A percentile compares a stretch with the other conserved stretches of the same genome.
Evolutionary conservation across 768 basidiomycete genomes (phyloP).

Genomic region (Termitomyces sp.): DNA sequence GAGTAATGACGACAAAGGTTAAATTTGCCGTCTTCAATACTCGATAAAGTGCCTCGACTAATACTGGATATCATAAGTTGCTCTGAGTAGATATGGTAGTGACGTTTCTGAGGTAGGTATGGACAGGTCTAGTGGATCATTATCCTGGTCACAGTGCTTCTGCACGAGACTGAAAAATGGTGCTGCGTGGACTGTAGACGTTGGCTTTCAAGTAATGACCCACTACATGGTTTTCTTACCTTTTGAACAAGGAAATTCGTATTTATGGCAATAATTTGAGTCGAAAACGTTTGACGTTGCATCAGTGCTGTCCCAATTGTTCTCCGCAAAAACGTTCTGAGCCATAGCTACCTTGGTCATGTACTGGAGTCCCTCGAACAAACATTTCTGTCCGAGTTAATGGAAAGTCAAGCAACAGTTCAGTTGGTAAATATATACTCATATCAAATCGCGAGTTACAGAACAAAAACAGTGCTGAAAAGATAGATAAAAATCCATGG

Average conservation of each 20-base stretch:
- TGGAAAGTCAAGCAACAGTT: background rate
- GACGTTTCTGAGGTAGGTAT: too few relatives aligned
- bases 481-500: constrained; percentile 17
- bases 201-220: background rate
- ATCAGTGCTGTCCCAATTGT: background rate
- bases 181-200: background rate
- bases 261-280: background rate
- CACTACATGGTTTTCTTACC: background rate
- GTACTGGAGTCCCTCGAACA: background rate
- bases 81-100: too few relatives aligned
- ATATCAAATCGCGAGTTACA: background rate
- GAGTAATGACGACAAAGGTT: too few relatives aligned
- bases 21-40: background rate
- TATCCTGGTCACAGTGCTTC: background rate
- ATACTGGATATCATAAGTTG: background rate
- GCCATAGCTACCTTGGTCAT: background rate
- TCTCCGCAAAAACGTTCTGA: background rate
- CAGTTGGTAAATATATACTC: background rate
- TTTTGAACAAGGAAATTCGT: background rate
- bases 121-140: background rate
- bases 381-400: background rate
- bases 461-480: constrained; percentile 7
- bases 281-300: background rate
- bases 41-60: background rate
- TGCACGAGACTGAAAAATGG: background rate